Base-by-base conservation (phyloP, 805 yeast genomes). In the Saturnispora silvae region DNA sequence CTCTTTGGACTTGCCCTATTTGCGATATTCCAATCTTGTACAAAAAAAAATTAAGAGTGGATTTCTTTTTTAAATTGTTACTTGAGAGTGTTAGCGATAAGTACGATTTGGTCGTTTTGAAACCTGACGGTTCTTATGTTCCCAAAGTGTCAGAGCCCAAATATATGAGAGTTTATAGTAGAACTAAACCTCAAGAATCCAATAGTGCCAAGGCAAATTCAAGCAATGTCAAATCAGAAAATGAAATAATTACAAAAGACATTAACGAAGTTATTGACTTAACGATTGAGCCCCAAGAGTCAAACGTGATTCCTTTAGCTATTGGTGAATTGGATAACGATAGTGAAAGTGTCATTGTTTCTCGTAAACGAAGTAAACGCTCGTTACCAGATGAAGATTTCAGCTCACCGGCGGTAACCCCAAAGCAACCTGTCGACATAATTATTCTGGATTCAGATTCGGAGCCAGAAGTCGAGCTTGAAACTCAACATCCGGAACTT, bases 1-100 rank as follows among this genome's bases (percentile, higher is more conserved):
- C 95, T 0, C 72, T 82, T 0, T 89, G 96, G 96, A 61, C 61
- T 35, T 92, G 98, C 52, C 96, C 96, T 0, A 67, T 84, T 3
- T 92, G 98, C 53, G 71, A 70, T 43, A 61, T 58, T 4, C 52
- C 51, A 3, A 59, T 84, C 3, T 57, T 63, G 2, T 60, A 76
- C 13, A 68, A 68, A 13, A 78, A 77, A 43, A 53, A 92, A 37
- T 76, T 80, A 0, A 62, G 86, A 0, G 85, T 83, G 45, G 95
- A 83, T 43, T 89, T 75, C 52, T 71, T 83, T 34, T 51, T 55
- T 29, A 81, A 79, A 11, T 74, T 89, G 34, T 50, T 89, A 16
- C 52, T 64, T 2, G 50, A 53, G 2, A n/a, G n/a, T n/a, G 75
- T 86, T 0, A 52, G 57, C 2, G 70, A 64, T 2, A 74, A 73